These are phyloP conservation scores for Thuidium tamariscinum DNA, from an alignment of 225 moss, liverwort and hornwort genomes.

Conservation along the genomic window DNA sequence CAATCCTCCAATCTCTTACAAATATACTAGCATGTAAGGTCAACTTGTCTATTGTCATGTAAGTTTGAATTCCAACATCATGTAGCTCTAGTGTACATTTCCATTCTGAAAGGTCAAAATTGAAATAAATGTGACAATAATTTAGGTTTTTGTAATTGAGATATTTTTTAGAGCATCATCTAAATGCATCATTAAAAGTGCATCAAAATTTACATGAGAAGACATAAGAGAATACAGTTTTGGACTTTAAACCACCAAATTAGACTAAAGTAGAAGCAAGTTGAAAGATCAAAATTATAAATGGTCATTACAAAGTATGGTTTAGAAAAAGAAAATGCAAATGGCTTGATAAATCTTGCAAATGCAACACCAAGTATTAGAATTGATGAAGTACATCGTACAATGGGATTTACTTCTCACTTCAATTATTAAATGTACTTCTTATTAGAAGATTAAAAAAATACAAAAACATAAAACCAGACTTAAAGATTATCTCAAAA, in stretches of 20 bases:
- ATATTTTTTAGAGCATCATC: not conserved
- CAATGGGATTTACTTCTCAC: not conserved
- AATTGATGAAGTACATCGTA: not conserved
- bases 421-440: not conserved
- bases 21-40: too few species aligned
- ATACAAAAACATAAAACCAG: not conserved
- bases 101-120: fast-evolving
- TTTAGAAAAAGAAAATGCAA: not conserved
- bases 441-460: not conserved
- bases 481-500: not conserved
- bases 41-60: too few species aligned
- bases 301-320: fast-evolving
- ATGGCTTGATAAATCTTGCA: not conserved
- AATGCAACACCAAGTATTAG: not conserved
- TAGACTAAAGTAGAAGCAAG: not conserved
- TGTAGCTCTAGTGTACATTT: fast-evolving
- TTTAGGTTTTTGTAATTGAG: not conserved
- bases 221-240: fast-evolving
- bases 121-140: not conserved
- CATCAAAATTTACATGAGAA: not conserved
- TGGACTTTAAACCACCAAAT: not conserved
- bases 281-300: not conserved
- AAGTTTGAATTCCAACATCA: not conserved
- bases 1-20: too few species aligned
- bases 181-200: not conserved